Conservation (phyloP, 2,329 filamentous ascomycete genomes). For the Achaetomium macrosporum region DNA sequence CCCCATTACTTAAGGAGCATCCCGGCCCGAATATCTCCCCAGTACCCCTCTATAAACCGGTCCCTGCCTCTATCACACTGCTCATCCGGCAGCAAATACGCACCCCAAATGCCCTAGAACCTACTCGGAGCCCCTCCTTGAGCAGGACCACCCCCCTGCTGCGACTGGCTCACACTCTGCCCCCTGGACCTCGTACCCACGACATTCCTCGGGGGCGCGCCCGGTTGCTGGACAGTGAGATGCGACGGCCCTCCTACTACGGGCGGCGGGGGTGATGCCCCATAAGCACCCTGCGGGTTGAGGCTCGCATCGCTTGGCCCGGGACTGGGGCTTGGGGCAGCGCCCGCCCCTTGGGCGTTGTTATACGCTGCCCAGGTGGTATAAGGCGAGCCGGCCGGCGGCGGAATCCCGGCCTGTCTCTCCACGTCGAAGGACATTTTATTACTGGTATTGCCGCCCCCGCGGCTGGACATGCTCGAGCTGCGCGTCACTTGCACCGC, state of each 20-base stretch:
- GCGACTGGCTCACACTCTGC: conserved; percentile 13
- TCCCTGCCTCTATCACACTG: background rate
- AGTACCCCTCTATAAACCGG: too few species aligned
- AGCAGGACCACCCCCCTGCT: background rate
- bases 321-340: background rate
- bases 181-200: conserved; percentile 16
- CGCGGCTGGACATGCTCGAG: conserved; percentile 6
- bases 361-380: conserved; percentile 16
- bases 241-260: background rate
- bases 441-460: background rate
- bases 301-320: background rate
- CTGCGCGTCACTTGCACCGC: conserved; percentile 25
- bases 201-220: background rate
- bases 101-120: background rate
- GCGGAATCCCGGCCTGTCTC: conserved; percentile 17
- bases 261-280: too few species aligned
- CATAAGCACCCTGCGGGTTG: background rate
- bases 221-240: conserved; percentile 11
- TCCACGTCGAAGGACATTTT: conserved; percentile 22
- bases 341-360: background rate
- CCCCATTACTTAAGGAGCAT: background rate
- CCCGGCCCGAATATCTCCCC: background rate
- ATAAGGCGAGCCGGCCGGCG: conserved; percentile 14
- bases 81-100: too few species aligned
- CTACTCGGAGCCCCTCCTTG: conserved; percentile 2